phyloP scores from a whole-genome alignment of 257 asterid genomes.

The Anisodus tanguticus region DNA sequence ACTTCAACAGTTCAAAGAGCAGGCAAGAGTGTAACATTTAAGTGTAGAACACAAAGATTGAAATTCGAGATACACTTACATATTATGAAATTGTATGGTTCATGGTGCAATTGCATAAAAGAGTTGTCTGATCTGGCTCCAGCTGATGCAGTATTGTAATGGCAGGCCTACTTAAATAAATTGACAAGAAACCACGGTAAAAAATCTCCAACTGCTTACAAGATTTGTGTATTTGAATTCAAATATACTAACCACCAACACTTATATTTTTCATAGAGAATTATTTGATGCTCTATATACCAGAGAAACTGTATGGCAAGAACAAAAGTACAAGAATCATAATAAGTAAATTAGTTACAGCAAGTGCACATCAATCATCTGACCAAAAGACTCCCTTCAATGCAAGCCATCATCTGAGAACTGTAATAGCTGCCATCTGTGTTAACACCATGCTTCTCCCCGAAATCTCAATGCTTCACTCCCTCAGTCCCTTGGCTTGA shows the following conservation, averaged over 20 bases:
- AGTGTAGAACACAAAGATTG: neutral
- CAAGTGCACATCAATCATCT: neutral
- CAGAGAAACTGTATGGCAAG: neutral
- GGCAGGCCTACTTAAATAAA: conserved; percentile 57
- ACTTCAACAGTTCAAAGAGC: no score
- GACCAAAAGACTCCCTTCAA: neutral
- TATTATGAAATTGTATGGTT: no score
- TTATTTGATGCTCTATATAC: conserved; percentile 12
- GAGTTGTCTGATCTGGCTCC: neutral
- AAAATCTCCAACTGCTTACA: neutral
- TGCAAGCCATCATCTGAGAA: conserved; percentile 13
- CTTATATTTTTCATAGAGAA: neutral
- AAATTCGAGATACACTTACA: neutral
- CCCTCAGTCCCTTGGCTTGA: conserved; percentile 12
- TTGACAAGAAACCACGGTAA: neutral
- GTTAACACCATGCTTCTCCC: neutral
- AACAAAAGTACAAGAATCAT: neutral
- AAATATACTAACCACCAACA: neutral
- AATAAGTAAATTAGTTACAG: neutral
- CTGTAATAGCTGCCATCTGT: no score
- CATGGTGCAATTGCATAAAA: no score
- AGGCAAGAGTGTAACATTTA: neutral
- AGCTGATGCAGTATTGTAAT: conserved; percentile 29
- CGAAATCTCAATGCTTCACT: conserved; percentile 9
- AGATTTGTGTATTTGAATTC: neutral